These are phyloP conservation scores for Lepidium sativum DNA, from an alignment of 345 rosid species.

Conservation along the genomic window DNA sequence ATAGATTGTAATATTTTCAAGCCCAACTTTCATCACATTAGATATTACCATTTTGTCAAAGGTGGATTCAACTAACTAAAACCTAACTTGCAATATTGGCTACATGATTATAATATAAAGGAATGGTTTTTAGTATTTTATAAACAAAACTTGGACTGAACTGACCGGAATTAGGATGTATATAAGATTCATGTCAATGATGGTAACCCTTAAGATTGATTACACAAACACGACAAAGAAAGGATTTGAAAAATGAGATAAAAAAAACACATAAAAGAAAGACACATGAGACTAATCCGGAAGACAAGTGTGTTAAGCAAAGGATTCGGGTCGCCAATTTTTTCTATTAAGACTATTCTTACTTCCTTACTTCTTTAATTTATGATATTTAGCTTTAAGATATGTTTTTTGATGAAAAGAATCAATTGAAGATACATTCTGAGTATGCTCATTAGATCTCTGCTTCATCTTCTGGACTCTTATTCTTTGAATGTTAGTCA, in stretches of 20 bases:
- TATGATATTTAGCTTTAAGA: no score
- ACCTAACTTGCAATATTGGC: constrained; percentile 13
- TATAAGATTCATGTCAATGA: not conserved
- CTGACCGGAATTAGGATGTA: not conserved
- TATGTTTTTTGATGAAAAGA: no score
- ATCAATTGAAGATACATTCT: not conserved
- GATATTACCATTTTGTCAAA: constrained; percentile 18
- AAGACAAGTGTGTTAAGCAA: no score
- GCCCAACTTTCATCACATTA: not conserved
- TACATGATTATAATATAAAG: not conserved
- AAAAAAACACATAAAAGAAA: no score
- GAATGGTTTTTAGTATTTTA: not conserved
- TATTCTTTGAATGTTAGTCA: not conserved
- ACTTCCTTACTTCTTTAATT: no score
- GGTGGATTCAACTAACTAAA: constrained; percentile 24
- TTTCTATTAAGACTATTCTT: no score
- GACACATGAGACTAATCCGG: not conserved
- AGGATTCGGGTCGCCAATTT: no score
- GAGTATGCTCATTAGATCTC: not conserved
- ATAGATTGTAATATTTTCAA: not conserved
- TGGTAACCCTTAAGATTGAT: not conserved
- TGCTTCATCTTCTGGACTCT: not conserved
- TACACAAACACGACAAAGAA: not conserved
- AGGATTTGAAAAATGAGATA: not conserved
- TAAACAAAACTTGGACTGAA: not conserved